Evolutionary conservation across 2,329 filamentous ascomycete genomes (phyloP).

Genomic region (Pestalotiopsis sp.): DNA sequence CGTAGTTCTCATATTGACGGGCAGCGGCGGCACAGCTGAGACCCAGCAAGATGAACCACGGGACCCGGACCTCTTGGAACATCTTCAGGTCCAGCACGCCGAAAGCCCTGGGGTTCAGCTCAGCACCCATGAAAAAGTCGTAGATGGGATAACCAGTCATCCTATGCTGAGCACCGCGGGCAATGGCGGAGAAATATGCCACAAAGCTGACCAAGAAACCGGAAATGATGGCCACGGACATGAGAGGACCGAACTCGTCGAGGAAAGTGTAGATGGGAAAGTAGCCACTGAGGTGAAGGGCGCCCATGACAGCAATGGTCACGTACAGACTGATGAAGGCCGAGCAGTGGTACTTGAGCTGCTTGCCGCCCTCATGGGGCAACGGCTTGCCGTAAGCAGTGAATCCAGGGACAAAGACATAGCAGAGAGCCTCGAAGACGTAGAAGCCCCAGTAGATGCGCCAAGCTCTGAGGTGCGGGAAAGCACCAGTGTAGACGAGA

Average conservation of each 20-base stretch:
- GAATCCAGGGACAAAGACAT: constrained; percentile 85
- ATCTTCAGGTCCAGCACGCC: constrained; percentile 91
- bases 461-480: constrained; percentile 83
- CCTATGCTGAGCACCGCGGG: constrained; percentile 81
- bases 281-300: constrained; percentile 77
- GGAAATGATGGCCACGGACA: constrained; percentile 90
- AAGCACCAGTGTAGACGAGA: constrained; percentile 82
- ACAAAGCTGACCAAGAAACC: constrained; percentile 82
- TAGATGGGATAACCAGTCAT: constrained; percentile 89
- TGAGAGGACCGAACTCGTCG: constrained; percentile 91
- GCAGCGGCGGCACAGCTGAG: constrained; percentile 76
- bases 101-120: constrained; percentile 87
- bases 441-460: constrained; percentile 94
- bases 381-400: constrained; percentile 88
- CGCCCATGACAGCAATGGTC: constrained; percentile 72
- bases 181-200: constrained; percentile 84
- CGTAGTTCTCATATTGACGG: constrained; percentile 82
- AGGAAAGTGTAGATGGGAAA: constrained; percentile 92
- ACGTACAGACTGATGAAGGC: constrained; percentile 85
- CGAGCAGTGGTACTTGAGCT: constrained; percentile 93
- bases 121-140: constrained; percentile 92
- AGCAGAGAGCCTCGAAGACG: constrained; percentile 80
- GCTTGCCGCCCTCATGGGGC: constrained; percentile 78
- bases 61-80: constrained; percentile 92
- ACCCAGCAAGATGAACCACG: constrained; percentile 89